phyloP scores from a whole-genome alignment of 2,329 filamentous ascomycete species.

The Parastagonospora nodorum region DNA sequence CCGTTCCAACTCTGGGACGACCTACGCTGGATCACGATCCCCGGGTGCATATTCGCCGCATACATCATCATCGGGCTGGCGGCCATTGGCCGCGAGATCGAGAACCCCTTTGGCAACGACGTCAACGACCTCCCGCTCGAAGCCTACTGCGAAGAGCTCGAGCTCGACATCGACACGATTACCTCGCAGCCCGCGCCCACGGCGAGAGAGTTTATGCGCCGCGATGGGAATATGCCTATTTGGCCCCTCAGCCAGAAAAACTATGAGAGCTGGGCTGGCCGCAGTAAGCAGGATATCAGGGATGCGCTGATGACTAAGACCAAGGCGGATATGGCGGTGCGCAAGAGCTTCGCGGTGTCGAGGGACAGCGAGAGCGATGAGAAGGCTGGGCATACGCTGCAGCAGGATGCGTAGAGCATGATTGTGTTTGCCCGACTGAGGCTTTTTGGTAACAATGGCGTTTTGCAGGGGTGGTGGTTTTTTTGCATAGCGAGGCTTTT shows the following conservation, averaged over 20 bases:
- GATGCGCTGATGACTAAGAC: conserved; percentile 52
- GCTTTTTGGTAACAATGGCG: no score
- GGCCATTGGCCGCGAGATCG: conserved; percentile 78
- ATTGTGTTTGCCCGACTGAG: background rate
- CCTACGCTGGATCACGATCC: conserved; percentile 77
- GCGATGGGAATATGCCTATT: conserved; percentile 58
- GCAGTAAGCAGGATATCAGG: conserved; percentile 49
- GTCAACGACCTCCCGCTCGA: conserved; percentile 74
- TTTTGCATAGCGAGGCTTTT: conserved; percentile 5
- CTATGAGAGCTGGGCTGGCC: conserved; percentile 44
- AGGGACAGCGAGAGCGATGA: conserved; percentile 28
- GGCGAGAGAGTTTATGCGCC: conserved; percentile 58
- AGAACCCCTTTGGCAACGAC: conserved; percentile 83
- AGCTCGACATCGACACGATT: conserved; percentile 75
- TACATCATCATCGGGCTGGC: conserved; percentile 85
- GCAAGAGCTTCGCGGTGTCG: conserved; percentile 34
- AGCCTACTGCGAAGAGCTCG: conserved; percentile 75
- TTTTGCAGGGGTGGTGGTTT: no score
- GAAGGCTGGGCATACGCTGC: conserved; percentile 19
- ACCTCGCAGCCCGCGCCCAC: conserved; percentile 62
- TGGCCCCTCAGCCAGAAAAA: conserved; percentile 59
- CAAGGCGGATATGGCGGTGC: conserved; percentile 40
- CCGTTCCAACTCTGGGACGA: conserved; percentile 75
- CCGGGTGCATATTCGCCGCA: conserved; percentile 71
- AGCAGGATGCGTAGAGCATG: conserved; percentile 11